Percentiles rank a stretch among this genome's conserved stretches.
phyloP scores from a whole-genome alignment of 108 stramenopile species.

The Skeletonema marinoi region DNA sequence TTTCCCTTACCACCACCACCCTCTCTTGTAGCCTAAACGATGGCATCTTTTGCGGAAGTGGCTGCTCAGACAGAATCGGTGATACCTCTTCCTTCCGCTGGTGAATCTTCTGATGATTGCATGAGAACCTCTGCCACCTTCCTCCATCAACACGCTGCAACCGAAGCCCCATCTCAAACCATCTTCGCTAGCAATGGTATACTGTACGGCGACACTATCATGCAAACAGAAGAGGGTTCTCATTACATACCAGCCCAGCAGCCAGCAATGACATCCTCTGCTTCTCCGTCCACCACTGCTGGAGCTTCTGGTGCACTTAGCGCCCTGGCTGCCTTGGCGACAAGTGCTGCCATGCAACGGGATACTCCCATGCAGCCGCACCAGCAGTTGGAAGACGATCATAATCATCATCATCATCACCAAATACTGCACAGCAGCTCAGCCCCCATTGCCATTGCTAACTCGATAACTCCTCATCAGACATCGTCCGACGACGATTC shows the following conservation, averaged over 20 bases:
- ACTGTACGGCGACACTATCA: not conserved
- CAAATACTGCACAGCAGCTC: not conserved
- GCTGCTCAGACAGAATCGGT: not conserved
- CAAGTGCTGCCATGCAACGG: conserved; percentile 1
- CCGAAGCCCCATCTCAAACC: not conserved
- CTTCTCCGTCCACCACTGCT: not conserved
- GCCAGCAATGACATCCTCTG: not conserved
- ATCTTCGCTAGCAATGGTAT: not conserved
- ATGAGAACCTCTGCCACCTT: not conserved
- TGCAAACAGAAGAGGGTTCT: not conserved
- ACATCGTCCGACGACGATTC: conserved; percentile 63
- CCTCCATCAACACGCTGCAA: not conserved
- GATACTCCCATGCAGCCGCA: not conserved
- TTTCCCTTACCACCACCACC: not conserved
- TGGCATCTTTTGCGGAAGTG: not conserved
- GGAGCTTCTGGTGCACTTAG: not conserved
- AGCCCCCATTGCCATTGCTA: not conserved
- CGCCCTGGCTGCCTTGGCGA: not conserved
- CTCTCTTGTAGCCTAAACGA: not conserved
- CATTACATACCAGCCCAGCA: not conserved
- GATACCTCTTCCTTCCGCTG: not conserved
- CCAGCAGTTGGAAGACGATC: not conserved
- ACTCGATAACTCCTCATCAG: conserved; percentile 22
- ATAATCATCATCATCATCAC: not conserved
- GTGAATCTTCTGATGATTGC: not conserved